These are phyloP conservation scores for Phytophthora lateralis DNA, from an alignment of 352 stramenopile species.

Conservation along the genomic window DNA sequence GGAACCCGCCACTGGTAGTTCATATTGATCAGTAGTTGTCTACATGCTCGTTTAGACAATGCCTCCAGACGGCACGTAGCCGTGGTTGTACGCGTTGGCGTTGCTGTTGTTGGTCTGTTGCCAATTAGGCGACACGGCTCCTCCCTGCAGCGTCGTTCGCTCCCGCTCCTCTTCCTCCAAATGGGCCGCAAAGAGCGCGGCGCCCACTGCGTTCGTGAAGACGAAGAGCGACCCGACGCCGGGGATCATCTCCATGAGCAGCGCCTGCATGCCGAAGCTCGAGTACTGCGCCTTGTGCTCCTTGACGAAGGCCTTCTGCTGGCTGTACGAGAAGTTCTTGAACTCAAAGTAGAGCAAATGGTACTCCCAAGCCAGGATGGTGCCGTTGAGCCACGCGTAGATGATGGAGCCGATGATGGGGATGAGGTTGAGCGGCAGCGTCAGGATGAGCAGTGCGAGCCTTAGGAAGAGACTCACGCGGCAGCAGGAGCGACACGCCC, in stretches of 20 bases:
- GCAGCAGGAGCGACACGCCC: conserved; percentile 58
- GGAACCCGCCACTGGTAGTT: background rate
- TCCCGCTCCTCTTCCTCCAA: conserved; percentile 53
- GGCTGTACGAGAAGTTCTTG: conserved; percentile 56
- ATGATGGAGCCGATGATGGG: conserved; percentile 63
- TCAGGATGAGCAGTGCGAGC: conserved; percentile 58
- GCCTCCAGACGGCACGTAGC: conserved; percentile 26
- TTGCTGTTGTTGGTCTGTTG: conserved; percentile 9
- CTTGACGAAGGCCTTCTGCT: conserved; percentile 60
- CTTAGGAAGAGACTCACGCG: conserved; percentile 59
- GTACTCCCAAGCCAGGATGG: conserved; percentile 71
- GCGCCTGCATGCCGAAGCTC: conserved; percentile 70
- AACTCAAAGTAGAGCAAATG: conserved; percentile 83
- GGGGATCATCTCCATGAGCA: conserved; percentile 80
- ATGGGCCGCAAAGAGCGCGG: conserved; percentile 68
- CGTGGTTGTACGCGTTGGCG: conserved; percentile 19
- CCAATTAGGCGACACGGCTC: conserved; percentile 10
- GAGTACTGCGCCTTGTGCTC: conserved; percentile 62
- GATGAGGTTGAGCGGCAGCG: conserved; percentile 71
- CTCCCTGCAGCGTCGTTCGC: conserved; percentile 12
- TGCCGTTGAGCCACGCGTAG: conserved; percentile 77
- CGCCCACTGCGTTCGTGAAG: conserved; percentile 76
- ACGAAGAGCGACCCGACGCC: conserved; percentile 65
- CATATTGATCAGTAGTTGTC: conserved; percentile 8
- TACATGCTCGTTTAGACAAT: conserved; percentile 23